Percentiles rank a stretch among this genome's conserved stretches.
These are phyloP conservation scores for Auricularia cornea DNA, from an alignment of 768 basidiomycete genomes.

Conservation along the genomic window DNA sequence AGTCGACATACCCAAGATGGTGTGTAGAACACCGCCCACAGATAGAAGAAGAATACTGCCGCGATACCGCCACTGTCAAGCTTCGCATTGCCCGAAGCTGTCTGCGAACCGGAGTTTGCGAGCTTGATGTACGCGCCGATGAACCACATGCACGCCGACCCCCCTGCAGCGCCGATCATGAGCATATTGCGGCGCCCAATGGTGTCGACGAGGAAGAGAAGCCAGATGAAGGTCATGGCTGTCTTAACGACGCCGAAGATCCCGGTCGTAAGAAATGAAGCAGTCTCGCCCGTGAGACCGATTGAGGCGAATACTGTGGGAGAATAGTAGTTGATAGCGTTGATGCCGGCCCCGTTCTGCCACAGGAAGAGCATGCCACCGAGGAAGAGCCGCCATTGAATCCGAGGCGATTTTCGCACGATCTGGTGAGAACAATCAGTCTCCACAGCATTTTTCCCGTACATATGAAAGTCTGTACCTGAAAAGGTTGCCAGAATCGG, in stretches of 20 bases:
- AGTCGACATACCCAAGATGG: too few relatives aligned
- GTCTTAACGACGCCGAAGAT: slow-evolving; percentile 41
- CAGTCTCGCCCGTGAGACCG: too few relatives aligned
- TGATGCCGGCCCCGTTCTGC: slow-evolving; percentile 36
- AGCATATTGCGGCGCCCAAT: slow-evolving; percentile 35
- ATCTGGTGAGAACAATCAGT: too few relatives aligned
- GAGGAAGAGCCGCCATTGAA: slow-evolving; percentile 23
- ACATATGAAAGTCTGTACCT: too few relatives aligned
- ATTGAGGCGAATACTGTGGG: slow-evolving; percentile 27
- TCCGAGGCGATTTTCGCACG: too few relatives aligned
- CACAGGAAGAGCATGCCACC: slow-evolving; percentile 33
- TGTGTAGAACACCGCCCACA: too few relatives aligned
- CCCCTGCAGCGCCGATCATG: slow-evolving; percentile 33
- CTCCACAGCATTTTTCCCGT: too few relatives aligned
- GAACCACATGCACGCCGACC: slow-evolving; percentile 35
- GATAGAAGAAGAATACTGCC: slow-evolving; percentile 29
- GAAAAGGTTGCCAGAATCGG: too few relatives aligned
- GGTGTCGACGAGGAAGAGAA: slow-evolving; percentile 33
- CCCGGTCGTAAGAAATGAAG: slow-evolving; percentile 15
- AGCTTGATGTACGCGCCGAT: slow-evolving; percentile 38
- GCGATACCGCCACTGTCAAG: slow-evolving; percentile 24
- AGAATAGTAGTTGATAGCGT: slow-evolving; percentile 38
- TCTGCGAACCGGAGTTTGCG: slow-evolving; percentile 21
- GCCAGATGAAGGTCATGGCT: slow-evolving; percentile 27
- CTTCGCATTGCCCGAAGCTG: slow-evolving; percentile 4